Evolutionary conservation across 192 early-diverging fungal species (phyloP).

Genomic region (Phycomyces blakesleeanus): DNA sequence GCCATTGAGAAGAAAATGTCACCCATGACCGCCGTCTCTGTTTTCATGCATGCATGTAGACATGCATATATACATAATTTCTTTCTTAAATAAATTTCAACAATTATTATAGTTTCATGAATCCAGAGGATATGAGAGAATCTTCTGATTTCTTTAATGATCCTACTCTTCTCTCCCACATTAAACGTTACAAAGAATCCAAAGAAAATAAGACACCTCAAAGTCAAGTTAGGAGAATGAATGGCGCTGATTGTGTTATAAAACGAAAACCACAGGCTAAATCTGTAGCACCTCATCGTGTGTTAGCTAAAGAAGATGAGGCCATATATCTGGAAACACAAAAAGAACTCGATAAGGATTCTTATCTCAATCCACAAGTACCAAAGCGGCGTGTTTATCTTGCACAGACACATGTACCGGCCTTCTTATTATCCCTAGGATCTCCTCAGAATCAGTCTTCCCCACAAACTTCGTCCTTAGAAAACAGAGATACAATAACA

Average conservation of each 20-base stretch:
- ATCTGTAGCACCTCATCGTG: neutral
- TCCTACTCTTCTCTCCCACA: neutral
- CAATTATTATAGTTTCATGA: neutral
- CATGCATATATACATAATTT: too few relatives aligned
- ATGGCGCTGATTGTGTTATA: neutral
- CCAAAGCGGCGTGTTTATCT: neutral
- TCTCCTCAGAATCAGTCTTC: neutral
- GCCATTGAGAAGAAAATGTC: too few relatives aligned
- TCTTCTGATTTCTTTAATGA: neutral
- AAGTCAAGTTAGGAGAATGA: neutral
- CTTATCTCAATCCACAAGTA: neutral
- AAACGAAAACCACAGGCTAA: neutral
- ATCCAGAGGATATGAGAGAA: neutral
- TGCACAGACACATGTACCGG: neutral
- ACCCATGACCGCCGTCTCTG: too few relatives aligned
- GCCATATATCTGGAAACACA: neutral
- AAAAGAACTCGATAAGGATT: conserved; percentile 1
- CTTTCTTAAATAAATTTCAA: too few relatives aligned
- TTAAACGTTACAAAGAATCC: neutral
- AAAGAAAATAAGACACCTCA: neutral
- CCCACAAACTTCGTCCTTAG: neutral
- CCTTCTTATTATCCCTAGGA: neutral
- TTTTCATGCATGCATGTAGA: too few relatives aligned
- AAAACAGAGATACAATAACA: neutral
- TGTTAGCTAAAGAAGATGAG: neutral